phyloP scores from a whole-genome alignment of 495 filamentous ascomycete genomes.

The Daldinia childiae region DNA sequence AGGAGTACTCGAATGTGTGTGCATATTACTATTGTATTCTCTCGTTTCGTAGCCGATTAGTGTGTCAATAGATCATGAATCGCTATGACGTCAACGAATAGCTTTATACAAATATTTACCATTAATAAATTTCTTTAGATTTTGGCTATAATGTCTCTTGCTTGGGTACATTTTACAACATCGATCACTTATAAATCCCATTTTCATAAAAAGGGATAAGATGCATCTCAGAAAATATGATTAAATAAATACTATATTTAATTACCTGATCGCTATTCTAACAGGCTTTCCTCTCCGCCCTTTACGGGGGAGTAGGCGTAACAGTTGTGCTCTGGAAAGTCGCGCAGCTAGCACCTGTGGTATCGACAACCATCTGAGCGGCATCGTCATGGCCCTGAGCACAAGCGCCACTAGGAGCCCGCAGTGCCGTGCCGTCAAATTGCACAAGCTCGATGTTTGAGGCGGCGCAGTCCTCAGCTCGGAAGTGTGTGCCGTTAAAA shows the following conservation, averaged over 20 bases:
- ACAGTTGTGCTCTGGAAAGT: background rate
- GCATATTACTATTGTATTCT: background rate
- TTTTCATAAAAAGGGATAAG: too few relatives aligned
- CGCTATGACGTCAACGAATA: conserved; percentile 9
- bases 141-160: too few relatives aligned
- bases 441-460: background rate
- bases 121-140: background rate
- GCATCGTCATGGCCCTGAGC: background rate
- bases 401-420: background rate
- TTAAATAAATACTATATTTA: background rate
- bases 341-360: background rate
- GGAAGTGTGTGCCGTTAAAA: background rate
- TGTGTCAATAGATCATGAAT: background rate
- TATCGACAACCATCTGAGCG: background rate
- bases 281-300: background rate
- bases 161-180: too few relatives aligned
- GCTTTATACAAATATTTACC: background rate
- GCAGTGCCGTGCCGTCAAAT: background rate
- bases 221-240: background rate
- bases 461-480: background rate
- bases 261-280: background rate
- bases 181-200: too few relatives aligned
- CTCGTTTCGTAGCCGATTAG: background rate
- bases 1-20: background rate
- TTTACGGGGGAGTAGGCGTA: background rate